These are phyloP conservation scores for Pleurotus eryngii DNA, from an alignment of 768 basidiomycete genomes.

Conservation along the genomic window DNA sequence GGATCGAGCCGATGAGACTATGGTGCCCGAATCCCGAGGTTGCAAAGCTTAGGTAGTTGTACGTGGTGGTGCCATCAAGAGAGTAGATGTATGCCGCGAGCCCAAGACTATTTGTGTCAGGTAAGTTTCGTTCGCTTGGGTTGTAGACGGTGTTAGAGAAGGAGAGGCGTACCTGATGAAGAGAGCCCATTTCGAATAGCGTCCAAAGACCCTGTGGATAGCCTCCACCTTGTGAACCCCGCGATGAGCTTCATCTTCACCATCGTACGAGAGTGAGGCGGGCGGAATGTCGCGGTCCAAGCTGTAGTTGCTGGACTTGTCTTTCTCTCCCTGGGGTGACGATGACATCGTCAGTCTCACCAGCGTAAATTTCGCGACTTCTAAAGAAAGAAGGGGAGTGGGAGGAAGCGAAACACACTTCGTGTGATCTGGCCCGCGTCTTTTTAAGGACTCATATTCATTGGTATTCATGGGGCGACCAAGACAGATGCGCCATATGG, in stretches of 20 bases:
- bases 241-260: conserved; percentile 24
- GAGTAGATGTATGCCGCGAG: conserved; percentile 78
- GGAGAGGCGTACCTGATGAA: conserved; percentile 48
- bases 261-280: neutral
- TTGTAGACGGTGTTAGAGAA: neutral
- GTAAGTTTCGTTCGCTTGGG: neutral
- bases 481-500: conserved; percentile 1
- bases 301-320: neutral
- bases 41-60: conserved; percentile 58
- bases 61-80: conserved; percentile 68
- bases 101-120: conserved; percentile 38
- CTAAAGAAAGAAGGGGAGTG: neutral
- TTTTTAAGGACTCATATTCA: neutral
- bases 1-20: conserved; percentile 52
- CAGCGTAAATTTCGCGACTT: too few species aligned
- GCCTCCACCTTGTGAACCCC: conserved; percentile 52
- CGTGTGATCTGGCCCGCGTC: neutral
- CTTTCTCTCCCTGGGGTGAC: neutral
- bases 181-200: conserved; percentile 54
- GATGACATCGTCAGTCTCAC: neutral
- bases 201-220: conserved; percentile 47
- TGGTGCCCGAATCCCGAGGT: conserved; percentile 50
- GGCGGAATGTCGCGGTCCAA: neutral
- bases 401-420: neutral
- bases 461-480: conserved; percentile 1